phyloP scores from a whole-genome alignment of 768 basidiomycete genomes.

The Rhizopogon roseolus region DNA sequence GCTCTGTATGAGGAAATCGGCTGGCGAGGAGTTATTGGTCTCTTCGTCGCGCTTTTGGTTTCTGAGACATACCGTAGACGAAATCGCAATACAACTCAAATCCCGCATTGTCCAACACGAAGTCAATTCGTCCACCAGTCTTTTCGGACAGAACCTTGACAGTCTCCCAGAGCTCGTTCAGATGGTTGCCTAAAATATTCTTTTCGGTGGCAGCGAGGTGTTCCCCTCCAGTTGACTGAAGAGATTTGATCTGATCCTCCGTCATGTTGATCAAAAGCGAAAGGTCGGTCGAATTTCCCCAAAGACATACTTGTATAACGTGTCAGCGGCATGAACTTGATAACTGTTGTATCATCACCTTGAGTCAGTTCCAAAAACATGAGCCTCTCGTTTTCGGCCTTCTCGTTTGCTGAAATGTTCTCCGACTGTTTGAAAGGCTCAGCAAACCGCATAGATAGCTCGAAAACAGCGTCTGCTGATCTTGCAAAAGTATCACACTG shows the following conservation, averaged over 20 bases:
- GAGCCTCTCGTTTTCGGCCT: constrained; percentile 65
- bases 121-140: constrained; percentile 72
- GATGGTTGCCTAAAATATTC: constrained; percentile 89
- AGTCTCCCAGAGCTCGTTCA: constrained; percentile 65
- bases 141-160: constrained; percentile 66
- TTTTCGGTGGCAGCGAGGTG: constrained; percentile 93
- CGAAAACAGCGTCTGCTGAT: constrained; percentile 88
- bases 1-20: constrained; percentile 91
- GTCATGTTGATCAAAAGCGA: constrained; percentile 96
- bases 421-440: constrained; percentile 70
- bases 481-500: constrained; percentile 95
- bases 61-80: constrained; percentile 60
- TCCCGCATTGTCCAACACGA: constrained; percentile 85
- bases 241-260: constrained; percentile 92
- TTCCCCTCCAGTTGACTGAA: constrained; percentile 97
- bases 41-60: background rate
- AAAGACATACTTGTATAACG: constrained; percentile 67
- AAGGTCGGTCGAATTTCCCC: constrained; percentile 96
- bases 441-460: constrained; percentile 87
- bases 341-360: constrained; percentile 38
- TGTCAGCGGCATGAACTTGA: background rate
- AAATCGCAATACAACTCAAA: constrained; percentile 83
- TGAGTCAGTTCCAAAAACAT: constrained; percentile 94
- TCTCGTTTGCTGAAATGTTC: constrained; percentile 46
- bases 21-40: constrained; percentile 32